phyloP scores from a whole-genome alignment of 2,329 filamentous ascomycete genomes.

The Penicillium concentricum region DNA sequence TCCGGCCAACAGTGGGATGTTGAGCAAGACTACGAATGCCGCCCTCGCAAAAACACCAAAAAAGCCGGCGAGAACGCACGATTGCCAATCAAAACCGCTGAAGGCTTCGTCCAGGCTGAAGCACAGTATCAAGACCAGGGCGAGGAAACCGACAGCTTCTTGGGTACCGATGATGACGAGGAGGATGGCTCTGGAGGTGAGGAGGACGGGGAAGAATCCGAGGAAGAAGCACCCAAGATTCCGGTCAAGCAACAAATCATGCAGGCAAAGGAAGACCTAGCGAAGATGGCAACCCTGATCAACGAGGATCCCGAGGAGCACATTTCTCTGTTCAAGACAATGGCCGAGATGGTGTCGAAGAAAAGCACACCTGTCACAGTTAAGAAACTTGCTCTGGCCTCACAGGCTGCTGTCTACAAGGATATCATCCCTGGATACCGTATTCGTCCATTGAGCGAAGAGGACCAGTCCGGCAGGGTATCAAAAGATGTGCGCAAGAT shows the following conservation, averaged over 20 bases:
- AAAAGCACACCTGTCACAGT: constrained; percentile 63
- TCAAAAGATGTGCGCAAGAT: constrained; percentile 88
- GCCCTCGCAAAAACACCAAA: constrained; percentile 71
- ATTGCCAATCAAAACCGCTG: constrained; percentile 81
- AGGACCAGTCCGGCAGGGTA: constrained; percentile 72
- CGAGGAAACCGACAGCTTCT: constrained; percentile 63
- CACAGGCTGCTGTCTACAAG: constrained; percentile 88
- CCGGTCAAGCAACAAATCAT: constrained; percentile 76
- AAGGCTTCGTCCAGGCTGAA: constrained; percentile 67
- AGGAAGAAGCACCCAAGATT: constrained; percentile 59
- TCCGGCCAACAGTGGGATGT: constrained; percentile 77
- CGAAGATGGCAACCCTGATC: constrained; percentile 73
- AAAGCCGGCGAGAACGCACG: constrained; percentile 71
- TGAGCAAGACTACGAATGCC: constrained; percentile 85
- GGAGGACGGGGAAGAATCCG: constrained; percentile 51
- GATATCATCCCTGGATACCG: constrained; percentile 95
- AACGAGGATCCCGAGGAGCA: constrained; percentile 95
- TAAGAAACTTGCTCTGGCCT: constrained; percentile 80
- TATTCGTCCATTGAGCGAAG: constrained; percentile 78
- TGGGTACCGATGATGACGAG: constrained; percentile 58
- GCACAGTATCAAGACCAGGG: constrained; percentile 46
- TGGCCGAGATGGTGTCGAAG: constrained; percentile 69
- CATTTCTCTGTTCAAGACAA: constrained; percentile 70
- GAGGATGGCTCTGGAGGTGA: constrained; percentile 40
- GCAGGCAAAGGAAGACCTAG: constrained; percentile 88